These are phyloP conservation scores for Kwoniella dejecticola DNA, from an alignment of 768 basidiomycete genomes.

Conservation along the genomic window DNA sequence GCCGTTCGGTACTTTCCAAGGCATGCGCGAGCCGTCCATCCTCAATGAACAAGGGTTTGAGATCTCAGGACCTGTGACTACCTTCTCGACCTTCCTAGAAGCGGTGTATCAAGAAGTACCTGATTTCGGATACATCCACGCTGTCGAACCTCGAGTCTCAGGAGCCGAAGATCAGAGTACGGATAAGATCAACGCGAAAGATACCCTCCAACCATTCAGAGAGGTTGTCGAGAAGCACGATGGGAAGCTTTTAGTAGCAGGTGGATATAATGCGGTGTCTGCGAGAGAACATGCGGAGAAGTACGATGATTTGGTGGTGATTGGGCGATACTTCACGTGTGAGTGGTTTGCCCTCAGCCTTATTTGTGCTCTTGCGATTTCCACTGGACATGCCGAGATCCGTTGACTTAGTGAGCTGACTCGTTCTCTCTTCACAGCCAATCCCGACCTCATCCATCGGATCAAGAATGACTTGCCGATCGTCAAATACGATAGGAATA, in stretches of 20 bases:
- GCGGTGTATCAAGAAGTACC: slow-evolving; percentile 2
- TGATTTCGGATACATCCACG: slow-evolving; percentile 16
- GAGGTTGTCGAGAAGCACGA: neutral
- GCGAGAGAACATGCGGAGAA: slow-evolving; percentile 7
- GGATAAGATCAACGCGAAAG: slow-evolving; percentile 2
- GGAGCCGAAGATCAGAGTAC: neutral
- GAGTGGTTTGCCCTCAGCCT: neutral
- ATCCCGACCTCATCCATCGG: slow-evolving; percentile 16
- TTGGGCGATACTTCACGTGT: slow-evolving; percentile 18
- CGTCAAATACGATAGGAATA: slow-evolving; percentile 12
- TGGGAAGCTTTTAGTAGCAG: slow-evolving; percentile 1
- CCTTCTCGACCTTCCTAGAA: slow-evolving; percentile 7
- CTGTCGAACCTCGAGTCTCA: neutral
- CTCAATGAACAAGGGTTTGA: neutral
- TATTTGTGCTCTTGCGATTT: neutral
- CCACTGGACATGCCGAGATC: too few relatives aligned
- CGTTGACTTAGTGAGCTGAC: too few relatives aligned
- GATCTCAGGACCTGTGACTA: slow-evolving; percentile 5
- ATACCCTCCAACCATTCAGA: slow-evolving; percentile 5
- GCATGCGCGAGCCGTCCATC: slow-evolving; percentile 53
- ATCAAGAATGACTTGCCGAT: slow-evolving; percentile 16
- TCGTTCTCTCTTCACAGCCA: too few relatives aligned
- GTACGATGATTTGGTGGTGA: slow-evolving; percentile 16
- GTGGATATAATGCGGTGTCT: slow-evolving; percentile 8
- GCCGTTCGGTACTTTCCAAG: slow-evolving; percentile 63